These are phyloP conservation scores for Ustilago shanxiensis DNA, from an alignment of 1,284 basidiomycete species.

Conservation along the genomic window DNA sequence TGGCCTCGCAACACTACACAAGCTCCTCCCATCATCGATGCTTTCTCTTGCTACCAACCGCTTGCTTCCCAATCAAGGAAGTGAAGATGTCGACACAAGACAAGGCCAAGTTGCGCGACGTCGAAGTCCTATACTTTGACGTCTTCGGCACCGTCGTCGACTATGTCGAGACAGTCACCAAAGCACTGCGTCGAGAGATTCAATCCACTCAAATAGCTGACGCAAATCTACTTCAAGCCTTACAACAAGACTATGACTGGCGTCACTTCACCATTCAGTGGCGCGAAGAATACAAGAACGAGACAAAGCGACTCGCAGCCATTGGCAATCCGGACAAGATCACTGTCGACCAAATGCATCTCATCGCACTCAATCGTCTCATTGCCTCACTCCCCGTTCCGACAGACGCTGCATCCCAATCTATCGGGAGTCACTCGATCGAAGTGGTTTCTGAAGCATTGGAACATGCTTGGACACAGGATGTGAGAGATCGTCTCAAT, in stretches of 20 bases:
- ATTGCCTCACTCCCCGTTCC: constrained; percentile 20
- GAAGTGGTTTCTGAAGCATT: constrained; percentile 17
- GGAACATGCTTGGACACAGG: constrained; percentile 20
- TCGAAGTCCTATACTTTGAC: constrained; percentile 36
- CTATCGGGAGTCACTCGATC: constrained; percentile 1
- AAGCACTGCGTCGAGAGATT: constrained; percentile 25
- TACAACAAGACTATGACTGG: constrained; percentile 38
- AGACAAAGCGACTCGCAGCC: constrained; percentile 24
- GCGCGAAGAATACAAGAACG: constrained; percentile 31
- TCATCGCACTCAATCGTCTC: constrained; percentile 24
- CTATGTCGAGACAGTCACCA: constrained; percentile 34
- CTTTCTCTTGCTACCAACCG: no score
- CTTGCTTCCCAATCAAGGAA: background rate
- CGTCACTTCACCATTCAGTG: constrained; percentile 31
- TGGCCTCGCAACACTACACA: background rate
- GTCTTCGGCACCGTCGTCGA: constrained; percentile 50
- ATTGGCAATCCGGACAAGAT: constrained; percentile 36
- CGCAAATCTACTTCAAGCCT: background rate
- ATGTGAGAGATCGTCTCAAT: constrained; percentile 26
- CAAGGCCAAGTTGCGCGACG: constrained; percentile 5
- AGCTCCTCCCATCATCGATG: no score
- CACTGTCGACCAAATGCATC: constrained; percentile 47
- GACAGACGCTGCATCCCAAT: background rate
- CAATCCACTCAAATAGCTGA: constrained; percentile 5
- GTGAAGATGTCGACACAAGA: constrained; percentile 1